Base-by-base conservation (phyloP, 2,329 filamentous ascomycete genomes). In the Tolypocladium inflatum region DNA sequence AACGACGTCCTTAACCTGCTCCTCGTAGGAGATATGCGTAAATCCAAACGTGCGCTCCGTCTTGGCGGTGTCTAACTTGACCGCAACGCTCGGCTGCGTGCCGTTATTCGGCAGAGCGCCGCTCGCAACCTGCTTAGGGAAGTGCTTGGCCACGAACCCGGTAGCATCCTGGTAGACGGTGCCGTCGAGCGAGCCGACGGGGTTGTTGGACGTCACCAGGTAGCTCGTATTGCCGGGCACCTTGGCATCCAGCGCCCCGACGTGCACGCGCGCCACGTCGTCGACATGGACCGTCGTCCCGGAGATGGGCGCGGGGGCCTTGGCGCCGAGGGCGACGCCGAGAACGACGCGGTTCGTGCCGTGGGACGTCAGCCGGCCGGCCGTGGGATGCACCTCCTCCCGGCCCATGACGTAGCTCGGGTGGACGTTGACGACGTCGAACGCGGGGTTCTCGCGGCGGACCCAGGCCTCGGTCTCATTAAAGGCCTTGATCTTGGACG, bases 221-320 rank as follows among this genome's bases (percentile, higher is more conserved):
- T 57, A 62, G 48, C 59, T 58, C 26, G 59, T 42, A 53, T 69
- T 68, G 7, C 68, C 70, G 1, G 67, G 59, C 6, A 75, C 61
- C 1, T 62, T 60, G 35, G 66, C 64, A 30, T 71, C 59, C 6
- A 76, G 67, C 4, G 74, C 72, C 6, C 62, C 60, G 35, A 76
- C 68, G 55, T 77, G 74, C 7, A 69, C 68, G 33, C 65, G 65
- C 2, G 74, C 73, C 4, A 74, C 72, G 57, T 76, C 73, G 55
- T 74, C 68, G 19, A 74, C 63, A 58, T 75, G 70, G 17, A 75
- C 73, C 10, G 66, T 67, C 19, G 63, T 63, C 23, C 72, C 71
- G 6, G 65, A 61, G 30, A 66, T 63, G 10, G 55, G 58, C 23
- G 60, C 57, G 1, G 64, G 62, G 48, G 63, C 62, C 30, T 61